Evolutionary conservation across 192 early-diverging fungal species (phyloP), one percentile per base, ranked within the genome.

Genomic region (Paraglomus brasilianum): DNA sequence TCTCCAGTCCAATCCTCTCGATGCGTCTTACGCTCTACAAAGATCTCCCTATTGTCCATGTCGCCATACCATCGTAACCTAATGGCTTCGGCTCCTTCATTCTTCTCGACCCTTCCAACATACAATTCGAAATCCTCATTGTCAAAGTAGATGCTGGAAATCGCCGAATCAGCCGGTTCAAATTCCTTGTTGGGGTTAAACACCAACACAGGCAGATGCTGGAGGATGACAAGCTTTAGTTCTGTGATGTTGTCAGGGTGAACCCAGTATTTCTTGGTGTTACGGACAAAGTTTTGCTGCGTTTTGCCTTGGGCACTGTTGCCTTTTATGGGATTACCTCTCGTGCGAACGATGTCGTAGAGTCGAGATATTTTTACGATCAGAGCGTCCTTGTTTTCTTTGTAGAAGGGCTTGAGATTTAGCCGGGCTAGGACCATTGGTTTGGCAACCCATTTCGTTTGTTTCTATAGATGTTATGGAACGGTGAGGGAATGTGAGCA

Each of bases 191-290:
- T 91, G 45, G 89, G 87, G 75, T 92, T 92, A 75, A 95, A 96
- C 19, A 97, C 89, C 58, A 97, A 81, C 36, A 98, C 95, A 21
- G 96, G 96, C 5, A 98, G 86, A 76, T 95, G 89, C 73, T 95
- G 92, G 13, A 98, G 83, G 51, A 98, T 95, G 70, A 89, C 83
- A 69, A 92, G 86, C 77, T 98, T 98, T 67, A 98, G 87, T 76
- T 96, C 95, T 45, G 92, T 94, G 63, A 98, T 93, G 74, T 98
- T 96, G 77, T 97, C 96, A 6, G 91, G 91, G 75, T 97, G 97
- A 9, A 98, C 95, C 97, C 97, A 98, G 82, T 98, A 98, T 82
- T 98, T 98, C 61, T 89, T 93, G 7, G 96, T 97, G 72, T 92
- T 86, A 39, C 97, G 88, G 7, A 97, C 93, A 89, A 97, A 96